phyloP scores from a whole-genome alignment of 2,329 filamentous ascomycete genomes.

The Alternaria gansuensis region DNA sequence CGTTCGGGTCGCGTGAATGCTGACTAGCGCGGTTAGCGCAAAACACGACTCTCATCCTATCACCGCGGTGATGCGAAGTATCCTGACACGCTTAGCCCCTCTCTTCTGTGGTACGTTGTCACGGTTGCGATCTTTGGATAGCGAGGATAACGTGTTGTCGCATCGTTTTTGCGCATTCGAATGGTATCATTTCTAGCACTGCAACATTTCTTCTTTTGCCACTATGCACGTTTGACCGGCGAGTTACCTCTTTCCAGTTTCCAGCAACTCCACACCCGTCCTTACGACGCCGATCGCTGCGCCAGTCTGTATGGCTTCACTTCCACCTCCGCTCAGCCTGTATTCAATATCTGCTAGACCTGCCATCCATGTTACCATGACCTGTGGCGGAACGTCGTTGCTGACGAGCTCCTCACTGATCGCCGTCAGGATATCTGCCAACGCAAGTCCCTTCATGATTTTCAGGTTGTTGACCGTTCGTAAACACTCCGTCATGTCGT shows the following conservation, averaged over 20 bases:
- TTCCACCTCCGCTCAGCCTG: slow-evolving; percentile 84
- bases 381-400: slow-evolving; percentile 84
- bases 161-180: slow-evolving; percentile 3
- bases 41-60: slow-evolving; percentile 19
- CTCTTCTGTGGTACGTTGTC: slow-evolving; percentile 3
- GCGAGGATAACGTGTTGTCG: slow-evolving; percentile 1
- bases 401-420: slow-evolving; percentile 82
- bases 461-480: slow-evolving; percentile 90
- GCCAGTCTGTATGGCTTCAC: slow-evolving; percentile 88
- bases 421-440: slow-evolving; percentile 92
- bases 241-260: slow-evolving; percentile 40
- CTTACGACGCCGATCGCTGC: slow-evolving; percentile 90
- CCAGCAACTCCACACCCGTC: slow-evolving; percentile 78
- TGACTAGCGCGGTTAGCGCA: slow-evolving; percentile 24
- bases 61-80: slow-evolving; percentile 10
- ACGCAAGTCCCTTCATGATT: slow-evolving; percentile 80
- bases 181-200: slow-evolving; percentile 23
- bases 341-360: slow-evolving; percentile 94
- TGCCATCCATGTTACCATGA: slow-evolving; percentile 89
- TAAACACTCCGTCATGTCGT: slow-evolving; percentile 88
- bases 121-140: not conserved
- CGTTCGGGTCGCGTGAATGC: slow-evolving; percentile 20
- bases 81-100: slow-evolving; percentile 16
- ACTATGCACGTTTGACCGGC: not conserved
- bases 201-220: not conserved